A percentile compares a stretch with the other conserved stretches of the same genome.
Conservation (phyloP, 495 filamentous ascomycete genomes). For the Hypoxylon lienhwacheense region DNA sequence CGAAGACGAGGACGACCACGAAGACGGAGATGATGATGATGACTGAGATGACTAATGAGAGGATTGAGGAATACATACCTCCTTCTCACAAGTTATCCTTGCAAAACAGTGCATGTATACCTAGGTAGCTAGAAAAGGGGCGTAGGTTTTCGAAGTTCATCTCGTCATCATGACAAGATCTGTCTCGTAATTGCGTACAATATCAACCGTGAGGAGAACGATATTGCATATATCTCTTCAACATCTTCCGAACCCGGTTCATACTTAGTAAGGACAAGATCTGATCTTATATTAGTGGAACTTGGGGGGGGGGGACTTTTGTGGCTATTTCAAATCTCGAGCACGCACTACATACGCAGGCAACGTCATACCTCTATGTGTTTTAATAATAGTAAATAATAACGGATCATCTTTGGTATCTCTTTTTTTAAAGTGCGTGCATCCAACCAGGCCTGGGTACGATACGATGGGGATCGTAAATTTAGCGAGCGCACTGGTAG, state of each 20-base stretch:
- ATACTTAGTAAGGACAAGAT: background rate
- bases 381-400: background rate
- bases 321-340: conserved; percentile 2
- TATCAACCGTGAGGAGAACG: conserved; percentile 1
- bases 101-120: no score
- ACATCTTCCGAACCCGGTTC: background rate
- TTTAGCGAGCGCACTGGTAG: conserved; percentile 7
- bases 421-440: conserved; percentile 5
- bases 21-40: no score
- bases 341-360: background rate
- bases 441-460: conserved; percentile 12
- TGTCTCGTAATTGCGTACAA: no score
- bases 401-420: background rate
- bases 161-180: no score
- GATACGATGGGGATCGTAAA: conserved; percentile 7
- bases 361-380: background rate
- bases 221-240: background rate
- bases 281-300: background rate
- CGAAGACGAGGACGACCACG: no score
- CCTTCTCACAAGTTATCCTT: no score
- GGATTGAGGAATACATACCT: no score
- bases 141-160: no score
- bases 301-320: background rate
- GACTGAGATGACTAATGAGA: no score
- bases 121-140: no score